phyloP scores from a whole-genome alignment of 2,329 filamentous ascomycete species.

The Ophiosphaerella herpotricha region DNA sequence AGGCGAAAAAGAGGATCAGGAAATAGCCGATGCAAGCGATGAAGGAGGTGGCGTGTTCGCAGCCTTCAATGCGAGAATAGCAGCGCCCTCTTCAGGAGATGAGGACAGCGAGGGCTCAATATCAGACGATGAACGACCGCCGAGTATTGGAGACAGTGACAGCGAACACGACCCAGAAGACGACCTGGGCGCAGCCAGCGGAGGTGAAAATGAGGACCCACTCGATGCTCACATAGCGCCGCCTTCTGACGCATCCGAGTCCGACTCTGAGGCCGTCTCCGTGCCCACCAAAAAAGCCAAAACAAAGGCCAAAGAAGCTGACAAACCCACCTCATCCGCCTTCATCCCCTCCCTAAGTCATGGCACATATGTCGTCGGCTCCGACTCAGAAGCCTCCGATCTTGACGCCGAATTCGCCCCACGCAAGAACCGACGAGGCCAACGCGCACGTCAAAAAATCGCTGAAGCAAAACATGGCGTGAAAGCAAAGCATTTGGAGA shows the following conservation, averaged over 20 bases:
- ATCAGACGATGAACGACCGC: constrained; percentile 34
- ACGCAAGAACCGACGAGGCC: constrained; percentile 76
- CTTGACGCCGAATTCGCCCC: constrained; percentile 55
- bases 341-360: constrained; percentile 77
- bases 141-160: constrained; percentile 37
- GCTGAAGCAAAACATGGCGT: constrained; percentile 80
- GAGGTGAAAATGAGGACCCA: constrained; percentile 6
- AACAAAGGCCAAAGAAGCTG: constrained; percentile 10
- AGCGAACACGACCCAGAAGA: constrained; percentile 26
- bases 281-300: constrained; percentile 23
- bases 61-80: constrained; percentile 47
- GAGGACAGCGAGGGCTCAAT: constrained; percentile 38
- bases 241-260: constrained; percentile 16
- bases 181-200: constrained; percentile 24
- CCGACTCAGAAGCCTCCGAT: constrained; percentile 71
- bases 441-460: constrained; percentile 76
- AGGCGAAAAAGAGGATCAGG: constrained; percentile 20
- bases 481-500: constrained; percentile 68
- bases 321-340: constrained; percentile 52
- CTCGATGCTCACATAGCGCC: constrained; percentile 14
- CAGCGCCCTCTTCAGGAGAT: constrained; percentile 42
- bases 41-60: constrained; percentile 39
- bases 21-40: constrained; percentile 31
- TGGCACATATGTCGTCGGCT: constrained; percentile 79
- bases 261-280: constrained; percentile 22